phyloP scores from a whole-genome alignment of 345 rosid genomes.

The Lepidium didymum region DNA sequence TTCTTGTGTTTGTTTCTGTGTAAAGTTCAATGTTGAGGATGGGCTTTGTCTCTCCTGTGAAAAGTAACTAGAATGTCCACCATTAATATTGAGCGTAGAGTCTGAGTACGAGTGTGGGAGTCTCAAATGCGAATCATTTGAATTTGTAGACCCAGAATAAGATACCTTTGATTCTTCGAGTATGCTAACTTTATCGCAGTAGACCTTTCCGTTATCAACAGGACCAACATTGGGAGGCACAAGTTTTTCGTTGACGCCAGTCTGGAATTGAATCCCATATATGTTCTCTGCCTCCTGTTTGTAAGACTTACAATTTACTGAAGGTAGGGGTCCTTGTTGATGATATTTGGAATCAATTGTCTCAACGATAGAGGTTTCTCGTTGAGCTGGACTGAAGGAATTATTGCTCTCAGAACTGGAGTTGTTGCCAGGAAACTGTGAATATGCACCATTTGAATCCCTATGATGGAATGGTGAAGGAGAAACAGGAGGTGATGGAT shows the following conservation, averaged over 20 bases:
- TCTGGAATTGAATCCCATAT: conserved; percentile 23
- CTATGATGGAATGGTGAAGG: conserved; percentile 33
- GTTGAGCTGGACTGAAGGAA: conserved; percentile 39
- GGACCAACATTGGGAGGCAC: conserved; percentile 7
- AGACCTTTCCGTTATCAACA: conserved; percentile 29
- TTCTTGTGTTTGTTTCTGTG: conserved; percentile 34
- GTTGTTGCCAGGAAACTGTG: conserved; percentile 30
- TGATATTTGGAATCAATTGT: conserved; percentile 1
- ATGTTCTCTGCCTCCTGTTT: conserved; percentile 34
- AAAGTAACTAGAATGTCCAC: conserved; percentile 37
- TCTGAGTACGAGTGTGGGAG: conserved; percentile 58
- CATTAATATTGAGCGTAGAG: conserved; percentile 48
- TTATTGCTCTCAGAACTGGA: conserved; percentile 47
- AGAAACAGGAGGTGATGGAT: conserved; percentile 44
- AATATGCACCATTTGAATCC: conserved; percentile 31
- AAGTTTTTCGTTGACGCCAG: conserved; percentile 16
- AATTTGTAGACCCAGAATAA: conserved; percentile 39
- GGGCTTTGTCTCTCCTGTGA: conserved; percentile 52
- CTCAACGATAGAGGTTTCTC: conserved; percentile 27
- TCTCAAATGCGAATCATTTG: conserved; percentile 36
- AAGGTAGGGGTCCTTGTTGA: conserved; percentile 7
- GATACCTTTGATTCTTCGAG: conserved; percentile 29
- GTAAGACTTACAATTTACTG: conserved; percentile 21
- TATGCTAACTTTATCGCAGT: conserved; percentile 34
- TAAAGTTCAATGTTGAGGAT: conserved; percentile 39